Evolutionary conservation across 2,329 filamentous ascomycete species (phyloP).

Genomic region (Mycocentrospora acerina): DNA sequence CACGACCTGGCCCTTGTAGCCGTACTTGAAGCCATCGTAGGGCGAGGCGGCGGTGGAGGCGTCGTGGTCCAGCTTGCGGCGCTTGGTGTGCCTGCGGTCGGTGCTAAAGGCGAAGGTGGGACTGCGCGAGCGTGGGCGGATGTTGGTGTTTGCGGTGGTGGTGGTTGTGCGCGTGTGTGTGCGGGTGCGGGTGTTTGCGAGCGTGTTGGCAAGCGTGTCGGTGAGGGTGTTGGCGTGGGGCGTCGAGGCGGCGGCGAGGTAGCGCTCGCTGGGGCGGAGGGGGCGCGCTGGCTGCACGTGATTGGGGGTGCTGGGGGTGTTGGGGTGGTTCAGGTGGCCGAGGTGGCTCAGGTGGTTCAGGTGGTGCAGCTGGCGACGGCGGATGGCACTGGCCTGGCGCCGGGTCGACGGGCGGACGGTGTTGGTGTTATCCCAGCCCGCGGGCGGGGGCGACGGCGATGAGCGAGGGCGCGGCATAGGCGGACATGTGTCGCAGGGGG

Average conservation of each 20-base stretch:
- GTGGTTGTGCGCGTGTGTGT: conserved; percentile 10
- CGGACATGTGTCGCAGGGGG: conserved; percentile 26
- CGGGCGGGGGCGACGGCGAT: conserved; percentile 29
- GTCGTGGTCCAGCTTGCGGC: conserved; percentile 45
- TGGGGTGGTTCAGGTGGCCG: conserved; percentile 21
- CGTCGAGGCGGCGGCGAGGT: conserved; percentile 30
- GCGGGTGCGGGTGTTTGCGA: conserved; percentile 11
- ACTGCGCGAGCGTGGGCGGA: conserved; percentile 13
- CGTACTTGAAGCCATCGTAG: conserved; percentile 67
- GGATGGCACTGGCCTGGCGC: neutral
- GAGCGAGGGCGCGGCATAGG: conserved; percentile 33
- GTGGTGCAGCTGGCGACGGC: conserved; percentile 20
- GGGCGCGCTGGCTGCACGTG: too few species aligned
- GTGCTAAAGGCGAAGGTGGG: conserved; percentile 22
- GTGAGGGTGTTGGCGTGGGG: conserved; percentile 22
- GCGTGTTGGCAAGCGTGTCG: conserved; percentile 25
- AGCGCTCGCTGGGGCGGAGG: conserved; percentile 41
- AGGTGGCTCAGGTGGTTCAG: conserved; percentile 16
- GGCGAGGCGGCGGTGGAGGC: conserved; percentile 15
- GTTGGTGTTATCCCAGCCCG: conserved; percentile 13
- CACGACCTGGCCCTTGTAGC: conserved; percentile 83
- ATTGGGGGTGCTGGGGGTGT: conserved; percentile 32
- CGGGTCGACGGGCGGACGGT: conserved; percentile 2
- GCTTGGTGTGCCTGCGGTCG: conserved; percentile 30
- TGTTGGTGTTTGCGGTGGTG: neutral